phyloP scores from a whole-genome alignment of 2,329 filamentous ascomycete species.

The Phaeosphaeria sp. region DNA sequence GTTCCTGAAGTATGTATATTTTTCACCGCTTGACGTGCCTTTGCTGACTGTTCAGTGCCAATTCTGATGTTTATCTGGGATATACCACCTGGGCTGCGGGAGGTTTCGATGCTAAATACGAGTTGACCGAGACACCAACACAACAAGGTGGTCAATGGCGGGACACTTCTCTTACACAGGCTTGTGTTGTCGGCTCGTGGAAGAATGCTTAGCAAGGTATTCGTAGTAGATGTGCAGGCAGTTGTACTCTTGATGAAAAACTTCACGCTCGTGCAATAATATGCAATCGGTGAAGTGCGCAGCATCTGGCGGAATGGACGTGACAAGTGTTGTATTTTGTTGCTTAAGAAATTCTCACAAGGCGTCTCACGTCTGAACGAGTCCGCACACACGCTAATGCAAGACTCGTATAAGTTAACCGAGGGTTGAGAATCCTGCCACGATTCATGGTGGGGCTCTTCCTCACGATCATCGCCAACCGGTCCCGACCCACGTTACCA shows the following conservation, averaged over 20 bases:
- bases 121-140: constrained; percentile 31
- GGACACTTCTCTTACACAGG: constrained; percentile 23
- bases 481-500: not conserved
- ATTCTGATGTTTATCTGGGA: constrained; percentile 42
- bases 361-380: too few species aligned
- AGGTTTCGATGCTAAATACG: constrained; percentile 33
- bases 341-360: too few species aligned
- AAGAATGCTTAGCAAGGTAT: constrained; percentile 11
- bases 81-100: constrained; percentile 40
- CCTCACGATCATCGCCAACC: not conserved
- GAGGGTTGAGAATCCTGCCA: not conserved
- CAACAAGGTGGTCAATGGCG: constrained; percentile 19
- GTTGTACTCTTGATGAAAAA: too few species aligned
- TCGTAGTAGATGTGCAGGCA: too few species aligned
- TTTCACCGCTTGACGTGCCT: not conserved
- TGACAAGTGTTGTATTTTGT: too few species aligned
- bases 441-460: not conserved
- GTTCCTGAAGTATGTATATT: constrained; percentile 32
- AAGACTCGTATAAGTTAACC: too few species aligned
- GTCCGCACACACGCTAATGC: too few species aligned
- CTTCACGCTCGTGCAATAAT: too few species aligned
- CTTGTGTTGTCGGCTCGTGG: constrained; percentile 27
- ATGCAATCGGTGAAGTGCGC: too few species aligned
- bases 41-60: constrained; percentile 3
- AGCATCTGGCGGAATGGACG: too few species aligned